These are phyloP conservation scores for Microcyclosporella mali DNA, from an alignment of 2,329 filamentous ascomycete genomes.

Conservation along the genomic window DNA sequence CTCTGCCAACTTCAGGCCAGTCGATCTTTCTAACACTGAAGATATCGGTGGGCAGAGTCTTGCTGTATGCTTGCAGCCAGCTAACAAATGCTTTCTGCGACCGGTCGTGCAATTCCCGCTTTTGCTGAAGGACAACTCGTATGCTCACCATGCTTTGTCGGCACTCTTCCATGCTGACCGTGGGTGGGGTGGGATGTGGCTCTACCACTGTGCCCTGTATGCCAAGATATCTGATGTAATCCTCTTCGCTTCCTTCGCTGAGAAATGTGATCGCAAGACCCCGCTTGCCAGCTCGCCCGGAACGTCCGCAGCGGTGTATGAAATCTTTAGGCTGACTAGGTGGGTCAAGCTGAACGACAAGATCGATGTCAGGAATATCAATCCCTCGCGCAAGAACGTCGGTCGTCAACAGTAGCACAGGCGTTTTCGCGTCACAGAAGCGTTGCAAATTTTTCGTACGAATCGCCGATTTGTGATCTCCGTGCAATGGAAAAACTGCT, in stretches of 20 bases:
- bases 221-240: conserved; percentile 76
- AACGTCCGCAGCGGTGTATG: conserved; percentile 59
- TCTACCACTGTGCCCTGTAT: conserved; percentile 34
- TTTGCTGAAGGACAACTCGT: conserved; percentile 52
- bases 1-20: conserved; percentile 73
- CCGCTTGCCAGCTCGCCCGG: conserved; percentile 58
- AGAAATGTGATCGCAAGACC: conserved; percentile 83
- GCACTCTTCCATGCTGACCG: conserved; percentile 55
- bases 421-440: conserved; percentile 68
- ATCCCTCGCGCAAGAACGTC: conserved; percentile 86
- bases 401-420: conserved; percentile 81
- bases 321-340: conserved; percentile 82
- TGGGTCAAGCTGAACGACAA: conserved; percentile 83
- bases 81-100: conserved; percentile 87
- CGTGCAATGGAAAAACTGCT: conserved; percentile 74
- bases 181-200: conserved; percentile 36
- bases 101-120: conserved; percentile 73
- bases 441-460: conserved; percentile 79
- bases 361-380: conserved; percentile 85
- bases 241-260: conserved; percentile 77
- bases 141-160: conserved; percentile 53
- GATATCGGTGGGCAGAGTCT: conserved; percentile 85
- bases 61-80: conserved; percentile 86
- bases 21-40: conserved; percentile 77
- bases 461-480: conserved; percentile 83